phyloP scores from a whole-genome alignment of 2,329 filamentous ascomycete genomes.

The Aspergillus arachidicola region DNA sequence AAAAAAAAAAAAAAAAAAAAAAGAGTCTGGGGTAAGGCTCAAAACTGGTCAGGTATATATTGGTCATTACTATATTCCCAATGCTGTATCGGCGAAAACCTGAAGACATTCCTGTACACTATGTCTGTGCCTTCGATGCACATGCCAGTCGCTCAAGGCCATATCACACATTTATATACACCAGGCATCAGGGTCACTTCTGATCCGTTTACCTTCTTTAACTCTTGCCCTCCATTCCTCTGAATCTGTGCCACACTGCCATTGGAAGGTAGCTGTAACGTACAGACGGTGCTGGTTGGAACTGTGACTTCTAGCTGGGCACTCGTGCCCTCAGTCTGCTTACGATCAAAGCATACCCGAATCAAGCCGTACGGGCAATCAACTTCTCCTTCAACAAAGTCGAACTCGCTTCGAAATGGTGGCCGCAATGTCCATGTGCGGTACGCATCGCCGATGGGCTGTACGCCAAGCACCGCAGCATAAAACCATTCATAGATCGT shows the following conservation, averaged over 20 bases:
- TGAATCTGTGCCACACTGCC: not conserved
- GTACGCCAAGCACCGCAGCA: slow-evolving; percentile 43
- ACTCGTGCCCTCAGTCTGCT: not conserved
- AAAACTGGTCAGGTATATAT: not conserved
- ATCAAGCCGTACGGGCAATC: slow-evolving; percentile 27
- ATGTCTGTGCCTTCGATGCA: not conserved
- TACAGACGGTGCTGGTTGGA: not conserved
- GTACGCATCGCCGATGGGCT: slow-evolving; percentile 42
- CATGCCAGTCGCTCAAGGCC: not conserved
- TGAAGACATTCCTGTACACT: not conserved
- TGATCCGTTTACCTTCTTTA: not conserved
- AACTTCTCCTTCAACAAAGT: slow-evolving; percentile 23
- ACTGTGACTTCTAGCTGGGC: not conserved
- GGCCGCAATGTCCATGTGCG: slow-evolving; percentile 44
- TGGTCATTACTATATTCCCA: not conserved
- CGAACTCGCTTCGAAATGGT: slow-evolving; percentile 45
- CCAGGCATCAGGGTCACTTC: not conserved
- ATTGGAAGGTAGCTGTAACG: not conserved
- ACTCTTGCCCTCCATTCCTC: not conserved
- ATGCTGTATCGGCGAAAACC: not conserved
- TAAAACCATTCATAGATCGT: slow-evolving; percentile 56
- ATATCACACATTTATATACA: slow-evolving; percentile 3
- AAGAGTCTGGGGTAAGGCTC: not conserved
- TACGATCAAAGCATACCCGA: not conserved
- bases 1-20: not conserved